Percentiles rank a stretch among this genome's conserved stretches.
Conservation (phyloP, 2,329 filamentous ascomycete genomes). For the Bipolaris cookei region DNA sequence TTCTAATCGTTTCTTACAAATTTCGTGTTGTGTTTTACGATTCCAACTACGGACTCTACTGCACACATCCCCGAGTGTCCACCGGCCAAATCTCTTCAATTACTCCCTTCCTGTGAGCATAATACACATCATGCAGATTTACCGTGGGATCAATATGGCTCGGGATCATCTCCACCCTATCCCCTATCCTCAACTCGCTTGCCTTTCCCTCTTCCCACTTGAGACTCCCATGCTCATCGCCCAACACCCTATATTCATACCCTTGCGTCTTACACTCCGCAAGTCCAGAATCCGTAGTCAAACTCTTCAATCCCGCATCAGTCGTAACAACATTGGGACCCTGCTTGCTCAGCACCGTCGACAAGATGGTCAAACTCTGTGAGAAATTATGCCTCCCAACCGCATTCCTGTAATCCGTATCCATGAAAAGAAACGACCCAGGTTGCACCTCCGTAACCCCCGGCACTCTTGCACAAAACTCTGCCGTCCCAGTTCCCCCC, state of each 20-base stretch:
- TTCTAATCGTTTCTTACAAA: not conserved
- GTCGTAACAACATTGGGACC: constrained; percentile 55
- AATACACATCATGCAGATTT: constrained; percentile 61
- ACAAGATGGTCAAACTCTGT: constrained; percentile 58
- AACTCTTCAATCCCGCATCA: constrained; percentile 58
- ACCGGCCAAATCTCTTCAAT: constrained; percentile 61
- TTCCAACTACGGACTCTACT: constrained; percentile 39
- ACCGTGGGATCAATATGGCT: constrained; percentile 63
- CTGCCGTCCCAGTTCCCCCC: constrained; percentile 60
- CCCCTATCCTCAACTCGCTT: constrained; percentile 52
- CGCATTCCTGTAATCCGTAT: constrained; percentile 62
- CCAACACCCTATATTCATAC: constrained; percentile 55
- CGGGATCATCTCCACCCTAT: constrained; percentile 60
- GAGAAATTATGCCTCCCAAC: constrained; percentile 55
- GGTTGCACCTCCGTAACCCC: constrained; percentile 63
- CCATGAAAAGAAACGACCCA: constrained; percentile 64
- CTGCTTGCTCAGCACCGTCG: constrained; percentile 59
- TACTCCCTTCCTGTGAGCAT: constrained; percentile 56
- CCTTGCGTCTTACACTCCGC: constrained; percentile 55
- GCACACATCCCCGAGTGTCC: constrained; percentile 59
- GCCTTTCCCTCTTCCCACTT: constrained; percentile 52
- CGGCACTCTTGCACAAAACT: constrained; percentile 59
- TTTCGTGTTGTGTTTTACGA: not conserved
- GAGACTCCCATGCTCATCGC: constrained; percentile 59
- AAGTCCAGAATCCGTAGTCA: constrained; percentile 60